Conservation (phyloP, 225 moss, liverwort and hornwort genomes). For the Takakia lepidozioides region DNA sequence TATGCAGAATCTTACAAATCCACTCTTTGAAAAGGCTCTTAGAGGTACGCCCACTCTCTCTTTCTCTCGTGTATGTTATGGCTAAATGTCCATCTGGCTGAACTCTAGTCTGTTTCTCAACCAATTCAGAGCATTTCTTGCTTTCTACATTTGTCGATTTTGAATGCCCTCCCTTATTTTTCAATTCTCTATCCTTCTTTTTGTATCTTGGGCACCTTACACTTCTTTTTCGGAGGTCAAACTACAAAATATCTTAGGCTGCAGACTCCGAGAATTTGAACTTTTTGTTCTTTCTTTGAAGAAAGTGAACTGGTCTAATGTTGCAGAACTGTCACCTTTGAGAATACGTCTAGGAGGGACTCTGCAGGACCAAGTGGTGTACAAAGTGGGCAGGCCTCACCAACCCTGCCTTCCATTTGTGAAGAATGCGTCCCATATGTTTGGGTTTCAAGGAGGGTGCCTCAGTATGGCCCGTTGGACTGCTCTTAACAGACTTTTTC, state of each 20-base stretch:
- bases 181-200: no score
- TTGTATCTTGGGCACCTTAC: no score
- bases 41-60: no score
- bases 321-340: slow-evolving; percentile 40
- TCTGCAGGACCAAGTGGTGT: slow-evolving; percentile 42
- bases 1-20: slow-evolving; percentile 41
- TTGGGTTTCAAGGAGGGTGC: slow-evolving; percentile 34
- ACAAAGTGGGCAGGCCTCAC: slow-evolving; percentile 17
- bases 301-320: not conserved
- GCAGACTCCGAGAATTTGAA: not conserved
- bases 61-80: no score
- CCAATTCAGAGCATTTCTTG: no score
- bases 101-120: no score
- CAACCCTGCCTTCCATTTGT: slow-evolving; percentile 23
- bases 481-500: slow-evolving; percentile 28
- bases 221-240: no score
- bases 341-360: slow-evolving; percentile 45
- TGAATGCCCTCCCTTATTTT: no score
- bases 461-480: slow-evolving; percentile 40
- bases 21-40: slow-evolving; percentile 22
- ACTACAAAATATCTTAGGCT: no score
- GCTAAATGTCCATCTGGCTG: no score
- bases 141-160: no score
- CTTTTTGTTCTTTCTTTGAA: slow-evolving; percentile 1
- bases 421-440: slow-evolving; percentile 10